Evolutionary conservation across 371 early-diverging fungal species (phyloP), one percentile per base, ranked within the genome.

Genomic region (Mortierella sp.): DNA sequence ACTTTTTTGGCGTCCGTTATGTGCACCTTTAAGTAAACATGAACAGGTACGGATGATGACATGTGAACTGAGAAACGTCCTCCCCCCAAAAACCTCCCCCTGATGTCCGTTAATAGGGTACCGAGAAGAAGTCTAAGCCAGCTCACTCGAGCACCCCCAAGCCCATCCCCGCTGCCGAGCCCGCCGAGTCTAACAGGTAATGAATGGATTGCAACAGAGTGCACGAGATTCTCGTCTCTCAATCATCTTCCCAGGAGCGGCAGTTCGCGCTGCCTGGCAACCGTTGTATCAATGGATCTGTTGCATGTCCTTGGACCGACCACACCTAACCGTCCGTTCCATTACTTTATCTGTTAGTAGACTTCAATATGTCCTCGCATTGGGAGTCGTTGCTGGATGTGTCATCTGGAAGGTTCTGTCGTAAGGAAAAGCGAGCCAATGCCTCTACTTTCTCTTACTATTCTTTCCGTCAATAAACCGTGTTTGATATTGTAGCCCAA

Each of bases 301-400:
- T n/a, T n/a, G n/a, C n/a, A n/a, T n/a, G n/a, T n/a, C n/a, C n/a
- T n/a, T n/a, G n/a, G n/a, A 19, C 6, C 10, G 17, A 45, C 6
- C n/a, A 6, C 4, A 16, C 31, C 60, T 54, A 27, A 60, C 52
- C n/a, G 7, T n/a, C 14, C 25, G 57, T 44, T 40, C 19, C 29
- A 25, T 45, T 21, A 19, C 19, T 50, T 27, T 43, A 3, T 7
- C 27, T 12, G 47, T 45, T 58, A 25, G 49, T 34, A 61, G 40
- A 16, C 19, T 72, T n/a, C 72, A 72, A 57, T 72, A 72, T 41
- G 54, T 66, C 16, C 12, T 72, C 29, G 72, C 66, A 14, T 43
- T 66, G 52, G 66, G 54, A 37, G 67, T 72, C 17, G 59, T 72
- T 39, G 66, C 72, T 21, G 72, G 72, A 61, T 60, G 61, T 24